These are phyloP conservation scores for Urtica urens DNA, from an alignment of 306 rosid genomes.

Conservation along the genomic window DNA sequence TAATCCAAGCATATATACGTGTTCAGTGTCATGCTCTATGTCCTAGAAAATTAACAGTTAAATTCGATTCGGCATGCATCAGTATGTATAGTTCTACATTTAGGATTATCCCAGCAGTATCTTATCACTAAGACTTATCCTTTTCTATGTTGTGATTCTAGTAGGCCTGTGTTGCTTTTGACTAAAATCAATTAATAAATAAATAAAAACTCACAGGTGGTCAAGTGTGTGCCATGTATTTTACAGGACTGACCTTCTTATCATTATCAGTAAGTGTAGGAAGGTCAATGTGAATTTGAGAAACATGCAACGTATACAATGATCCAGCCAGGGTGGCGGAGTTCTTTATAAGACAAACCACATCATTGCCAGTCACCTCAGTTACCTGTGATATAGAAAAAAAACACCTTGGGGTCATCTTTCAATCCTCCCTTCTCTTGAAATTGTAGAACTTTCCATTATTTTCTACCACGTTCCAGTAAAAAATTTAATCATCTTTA, in stretches of 20 bases:
- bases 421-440: neutral
- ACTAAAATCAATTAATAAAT: too few species aligned
- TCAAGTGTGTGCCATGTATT: neutral
- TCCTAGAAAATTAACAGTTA: neutral
- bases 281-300: slow-evolving; percentile 38
- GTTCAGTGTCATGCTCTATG: neutral
- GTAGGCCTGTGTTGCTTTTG: too few species aligned
- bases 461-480: neutral
- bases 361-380: slow-evolving; percentile 36
- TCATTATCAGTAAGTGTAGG: slow-evolving; percentile 41
- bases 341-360: slow-evolving; percentile 37
- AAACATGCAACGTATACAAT: slow-evolving; percentile 39
- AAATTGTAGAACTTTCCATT: neutral
- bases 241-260: slow-evolving; percentile 29
- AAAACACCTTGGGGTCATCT: neutral
- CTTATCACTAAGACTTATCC: neutral
- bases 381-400: slow-evolving; percentile 26
- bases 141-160: neutral
- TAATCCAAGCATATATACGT: neutral
- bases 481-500: too few species aligned
- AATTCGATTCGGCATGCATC: neutral
- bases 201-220: neutral
- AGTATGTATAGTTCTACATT: neutral
- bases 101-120: neutral
- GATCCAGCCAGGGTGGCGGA: slow-evolving; percentile 38